A percentile compares a stretch with the other conserved stretches of the same genome.
Conservation (phyloP, 345 rosid species). For the Rhodomyrtus tomentosa region DNA sequence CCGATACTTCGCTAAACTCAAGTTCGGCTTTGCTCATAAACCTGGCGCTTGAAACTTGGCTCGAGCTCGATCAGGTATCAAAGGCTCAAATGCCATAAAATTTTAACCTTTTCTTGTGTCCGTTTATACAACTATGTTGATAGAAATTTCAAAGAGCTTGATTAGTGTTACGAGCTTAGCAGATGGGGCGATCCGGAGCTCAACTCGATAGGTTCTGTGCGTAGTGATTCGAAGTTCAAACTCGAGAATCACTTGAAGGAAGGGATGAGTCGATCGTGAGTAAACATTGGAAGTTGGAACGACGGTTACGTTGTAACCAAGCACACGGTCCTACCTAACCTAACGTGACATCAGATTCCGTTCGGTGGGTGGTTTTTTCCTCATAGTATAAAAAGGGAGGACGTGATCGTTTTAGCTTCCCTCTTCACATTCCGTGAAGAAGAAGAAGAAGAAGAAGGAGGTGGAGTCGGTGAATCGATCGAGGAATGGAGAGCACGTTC, state of each 20-base stretch:
- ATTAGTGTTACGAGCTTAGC: neutral
- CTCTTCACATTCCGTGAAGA: neutral
- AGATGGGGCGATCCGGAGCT: neutral
- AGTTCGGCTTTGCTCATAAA: rapidly evolving
- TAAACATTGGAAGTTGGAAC: neutral
- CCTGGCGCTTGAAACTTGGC: rapidly evolving
- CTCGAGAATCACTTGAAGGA: neutral
- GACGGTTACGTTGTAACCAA: neutral
- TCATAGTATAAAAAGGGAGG: neutral
- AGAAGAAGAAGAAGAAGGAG: too few relatives aligned
- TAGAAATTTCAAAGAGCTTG: neutral
- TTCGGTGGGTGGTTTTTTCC: neutral
- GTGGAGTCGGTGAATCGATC: neutral
- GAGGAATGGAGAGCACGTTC: slow-evolving; percentile 30
- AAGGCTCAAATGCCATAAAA: neutral
- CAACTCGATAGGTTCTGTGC: neutral
- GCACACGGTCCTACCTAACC: neutral
- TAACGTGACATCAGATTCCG: too few relatives aligned
- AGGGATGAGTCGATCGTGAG: neutral
- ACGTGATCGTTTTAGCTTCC: neutral
- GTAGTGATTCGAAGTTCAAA: too few relatives aligned
- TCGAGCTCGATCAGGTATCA: neutral
- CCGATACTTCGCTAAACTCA: rapidly evolving
- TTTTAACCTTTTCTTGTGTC: too few relatives aligned
- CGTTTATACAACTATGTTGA: neutral